Evolutionary conservation across 202 grass and related monocot species (phyloP).

Genomic region (Setaria italica): DNA sequence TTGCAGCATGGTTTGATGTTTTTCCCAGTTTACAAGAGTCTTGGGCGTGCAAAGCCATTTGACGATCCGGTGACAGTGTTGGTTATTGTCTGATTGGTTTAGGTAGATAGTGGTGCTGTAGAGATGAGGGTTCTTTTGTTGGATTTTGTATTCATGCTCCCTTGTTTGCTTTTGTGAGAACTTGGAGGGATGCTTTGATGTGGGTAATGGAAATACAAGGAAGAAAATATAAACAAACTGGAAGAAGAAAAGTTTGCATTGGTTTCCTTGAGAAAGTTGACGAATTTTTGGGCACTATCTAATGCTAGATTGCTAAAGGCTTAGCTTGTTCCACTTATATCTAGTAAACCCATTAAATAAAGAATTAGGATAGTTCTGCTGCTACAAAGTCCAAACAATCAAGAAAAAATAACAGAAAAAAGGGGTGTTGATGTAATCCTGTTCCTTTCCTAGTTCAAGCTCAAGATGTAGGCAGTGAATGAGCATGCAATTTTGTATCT

Average conservation of each 20-base stretch:
- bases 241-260: not conserved
- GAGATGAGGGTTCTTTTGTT: conserved; percentile 5
- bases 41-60: not conserved
- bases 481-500: not conserved
- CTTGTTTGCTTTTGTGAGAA: conserved; percentile 13
- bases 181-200: not conserved
- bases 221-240: not conserved
- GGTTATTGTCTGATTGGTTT: not conserved
- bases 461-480: not conserved
- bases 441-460: not conserved
- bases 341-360: not conserved
- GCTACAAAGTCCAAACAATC: not conserved
- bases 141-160: conserved; percentile 14
- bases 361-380: not conserved
- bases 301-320: not conserved
- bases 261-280: not conserved
- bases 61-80: not conserved
- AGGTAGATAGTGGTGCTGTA: conserved; percentile 9
- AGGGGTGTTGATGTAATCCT: not conserved
- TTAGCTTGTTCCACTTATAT: not conserved
- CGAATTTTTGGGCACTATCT: not conserved
- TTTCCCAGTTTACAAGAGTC: not conserved
- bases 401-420: not conserved
- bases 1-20: not conserved
- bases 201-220: not conserved